phyloP scores from a whole-genome alignment of 1,284 basidiomycete genomes.

The Trametes polyzona region DNA sequence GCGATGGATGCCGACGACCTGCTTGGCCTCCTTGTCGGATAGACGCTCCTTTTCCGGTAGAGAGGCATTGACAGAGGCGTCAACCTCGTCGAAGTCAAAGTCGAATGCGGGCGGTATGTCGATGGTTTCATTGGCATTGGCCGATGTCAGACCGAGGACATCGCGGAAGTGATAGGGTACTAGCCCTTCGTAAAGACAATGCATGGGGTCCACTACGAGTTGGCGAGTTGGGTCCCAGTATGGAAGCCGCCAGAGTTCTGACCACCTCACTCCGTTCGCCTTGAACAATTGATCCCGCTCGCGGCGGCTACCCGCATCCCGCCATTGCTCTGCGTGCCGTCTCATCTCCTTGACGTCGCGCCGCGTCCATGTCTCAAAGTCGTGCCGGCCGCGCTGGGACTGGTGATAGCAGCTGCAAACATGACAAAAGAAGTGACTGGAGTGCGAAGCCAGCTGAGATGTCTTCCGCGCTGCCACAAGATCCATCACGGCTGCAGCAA shows the following conservation, averaged over 20 bases:
- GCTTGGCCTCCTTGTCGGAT: background rate
- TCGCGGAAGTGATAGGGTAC: conserved; percentile 30
- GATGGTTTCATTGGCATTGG: background rate
- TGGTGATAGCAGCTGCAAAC: conserved; percentile 2
- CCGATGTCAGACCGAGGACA: conserved; percentile 24
- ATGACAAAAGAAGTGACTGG: conserved; percentile 3
- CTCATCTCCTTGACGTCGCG: conserved; percentile 20
- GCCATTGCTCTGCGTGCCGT: conserved; percentile 28
- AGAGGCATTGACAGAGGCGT: background rate
- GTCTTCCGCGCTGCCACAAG: conserved; percentile 37
- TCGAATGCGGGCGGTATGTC: background rate
- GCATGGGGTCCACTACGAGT: conserved; percentile 38
- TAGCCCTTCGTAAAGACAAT: conserved; percentile 33
- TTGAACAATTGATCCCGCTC: conserved; percentile 28
- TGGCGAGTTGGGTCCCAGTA: conserved; percentile 39
- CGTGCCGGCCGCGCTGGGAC: background rate
- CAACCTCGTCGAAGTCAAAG: conserved; percentile 4
- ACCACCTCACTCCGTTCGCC: conserved; percentile 34
- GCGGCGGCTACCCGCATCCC: conserved; percentile 19
- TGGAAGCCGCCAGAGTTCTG: conserved; percentile 34
- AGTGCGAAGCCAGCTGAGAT: conserved; percentile 22
- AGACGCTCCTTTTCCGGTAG: background rate
- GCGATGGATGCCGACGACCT: background rate
- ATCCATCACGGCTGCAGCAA: conserved; percentile 37
- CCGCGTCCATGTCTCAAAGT: conserved; percentile 25